Evolutionary conservation across 192 early-diverging fungal species (phyloP).

Genomic region (Gryganskiella cystojenkinii): DNA sequence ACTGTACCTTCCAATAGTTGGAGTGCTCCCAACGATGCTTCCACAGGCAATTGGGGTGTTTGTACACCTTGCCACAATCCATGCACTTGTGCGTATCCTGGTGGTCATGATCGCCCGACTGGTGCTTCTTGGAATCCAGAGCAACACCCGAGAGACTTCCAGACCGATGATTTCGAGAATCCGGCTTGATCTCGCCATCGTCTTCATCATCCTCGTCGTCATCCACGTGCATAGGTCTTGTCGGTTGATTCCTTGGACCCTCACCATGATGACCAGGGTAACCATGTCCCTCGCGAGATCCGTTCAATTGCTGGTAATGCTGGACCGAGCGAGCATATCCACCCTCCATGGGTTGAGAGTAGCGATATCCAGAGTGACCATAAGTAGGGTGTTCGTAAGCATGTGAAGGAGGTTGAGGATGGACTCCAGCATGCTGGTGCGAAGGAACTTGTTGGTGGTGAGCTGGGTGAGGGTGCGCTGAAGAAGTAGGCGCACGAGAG

Average conservation of each 20-base stretch:
- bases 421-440: neutral
- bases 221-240: neutral
- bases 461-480: neutral
- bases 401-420: neutral
- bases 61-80: slow-evolving; percentile 73
- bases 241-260: neutral
- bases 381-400: too few relatives aligned
- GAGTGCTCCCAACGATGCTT: slow-evolving; percentile 82
- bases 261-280: too few relatives aligned
- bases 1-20: slow-evolving; percentile 64
- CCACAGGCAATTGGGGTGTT: slow-evolving; percentile 69
- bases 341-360: too few relatives aligned
- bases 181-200: slow-evolving; percentile 1
- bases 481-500: neutral
- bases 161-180: neutral
- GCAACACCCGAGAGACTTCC: too few relatives aligned
- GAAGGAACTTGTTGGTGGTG: neutral
- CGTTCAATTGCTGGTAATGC: too few relatives aligned
- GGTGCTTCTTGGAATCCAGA: too few relatives aligned
- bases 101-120: slow-evolving; percentile 2
- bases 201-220: slow-evolving; percentile 4
- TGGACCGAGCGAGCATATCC: too few relatives aligned
- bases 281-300: too few relatives aligned
- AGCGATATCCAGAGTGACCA: too few relatives aligned
- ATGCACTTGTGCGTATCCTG: slow-evolving; percentile 52